Base-by-base conservation (phyloP, 495 filamentous ascomycete species). In the Margaritispora aquatica region DNA sequence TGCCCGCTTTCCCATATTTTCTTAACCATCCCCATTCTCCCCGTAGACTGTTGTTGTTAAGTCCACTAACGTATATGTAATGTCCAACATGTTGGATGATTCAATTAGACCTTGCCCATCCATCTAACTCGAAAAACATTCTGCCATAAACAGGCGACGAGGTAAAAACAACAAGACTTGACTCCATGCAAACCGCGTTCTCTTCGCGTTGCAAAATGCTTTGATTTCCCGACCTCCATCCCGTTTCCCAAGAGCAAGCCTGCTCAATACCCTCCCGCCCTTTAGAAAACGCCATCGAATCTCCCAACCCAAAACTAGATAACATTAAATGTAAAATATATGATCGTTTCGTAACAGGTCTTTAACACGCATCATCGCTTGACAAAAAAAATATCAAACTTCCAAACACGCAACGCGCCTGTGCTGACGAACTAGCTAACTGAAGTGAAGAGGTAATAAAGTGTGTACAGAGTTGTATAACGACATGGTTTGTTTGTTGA, bases 181-280 rank as follows among this genome's bases (percentile, higher is more conserved):
- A 62, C 60, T 62, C 60, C 60, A 26, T 62, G 48, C 60, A 54
- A 54, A 44, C 38, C 38, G 54, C 60, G 50, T 36, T 38, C 22
- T 17, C 19, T 54, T 19, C 60, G 60, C 60, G 31, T 9, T 38
- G 53, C 54, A 58, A 57, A 44, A 63, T 63, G 60, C 56, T 60
- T 34, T 29, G 24, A 59, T 26, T 26, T 31, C 20, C 55, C 47
- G 44, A 49, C 52, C 51, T 46, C 44, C 52, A 41, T 29, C 17
- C 51, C 54, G 5, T 34, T 34, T n/a, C 51, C 17, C 49, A 34
- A 34, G 60, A 63, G 60, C 55, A 27, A 49, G 60, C 60, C 60
- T 54, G 38, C 60, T 62, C 60, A n/a, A n/a, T 13, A 49, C 23
- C 9, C 27, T 3, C 5, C 13, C 19, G 11, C 38, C 38, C 38